Evolutionary conservation across 345 rosid species (phyloP), one percentile per base, ranked within the genome.

Genomic region (Crucihimalaya himalaica): DNA sequence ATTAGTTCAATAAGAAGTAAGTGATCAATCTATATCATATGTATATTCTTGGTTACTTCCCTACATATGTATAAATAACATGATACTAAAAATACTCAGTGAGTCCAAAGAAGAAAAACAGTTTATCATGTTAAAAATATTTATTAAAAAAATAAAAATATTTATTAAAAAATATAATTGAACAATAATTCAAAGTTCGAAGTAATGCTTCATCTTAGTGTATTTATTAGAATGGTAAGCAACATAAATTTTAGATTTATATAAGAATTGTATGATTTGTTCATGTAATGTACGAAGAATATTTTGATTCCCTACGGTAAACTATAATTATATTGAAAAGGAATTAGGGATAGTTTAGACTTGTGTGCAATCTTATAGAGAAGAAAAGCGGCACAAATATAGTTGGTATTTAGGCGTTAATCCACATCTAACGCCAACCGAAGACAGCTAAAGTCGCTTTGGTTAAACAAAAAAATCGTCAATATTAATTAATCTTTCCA

Each of bases 291-390:
- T 68, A 51, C 56, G n/a, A 68, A 51, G 29, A 31, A 75, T 59
- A 75, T 40, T 60, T 45, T 52, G 25, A 20, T 27, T 43, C 19
- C 12, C 23, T 54, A 14, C 35, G 32, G 2, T 56, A 14, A 18
- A 29, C 6, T 20, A 16, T 47, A 47, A 60, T 42, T 48, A 47
- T 3, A 45, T 16, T 19, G 16, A 50, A 31, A 34, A 2, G 34
- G 37, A 8, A 2, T 3, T 65, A 34, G 71, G 28, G n/a, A 18
- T 53, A 25, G 21, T 6, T 28, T 15, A 32, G 57, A 72, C 76
- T 70, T 52, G 82, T 78, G 82, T 78, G 84, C 53, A 55, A 45
- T 43, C 78, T 80, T 72, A 50, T 79, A 73, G 48, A 16, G 42
- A 57, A 20, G 3, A 19, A 19, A 51, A 47, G 65, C 28, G 29